phyloP scores from a whole-genome alignment of 2,329 filamentous ascomycete genomes.

The Claviceps purpurea region DNA sequence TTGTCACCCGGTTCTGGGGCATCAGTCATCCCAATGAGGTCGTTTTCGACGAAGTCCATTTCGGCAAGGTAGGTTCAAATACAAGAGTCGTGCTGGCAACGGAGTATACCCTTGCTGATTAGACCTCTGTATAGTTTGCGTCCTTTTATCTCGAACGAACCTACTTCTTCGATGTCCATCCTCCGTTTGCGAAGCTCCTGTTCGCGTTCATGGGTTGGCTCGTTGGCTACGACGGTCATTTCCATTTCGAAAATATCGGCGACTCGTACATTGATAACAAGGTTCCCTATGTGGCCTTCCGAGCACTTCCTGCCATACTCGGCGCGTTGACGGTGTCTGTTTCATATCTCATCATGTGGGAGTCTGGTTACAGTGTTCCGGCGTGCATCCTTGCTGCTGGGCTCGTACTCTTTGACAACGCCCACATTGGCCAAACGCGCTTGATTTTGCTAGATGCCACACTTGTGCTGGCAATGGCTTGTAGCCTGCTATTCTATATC shows the following conservation, averaged over 20 bases:
- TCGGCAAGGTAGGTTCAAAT: conserved; percentile 68
- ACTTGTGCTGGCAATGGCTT: conserved; percentile 88
- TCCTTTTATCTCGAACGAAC: conserved; percentile 85
- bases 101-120: background rate
- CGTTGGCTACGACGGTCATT: conserved; percentile 91
- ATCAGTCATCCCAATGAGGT: conserved; percentile 93
- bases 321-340: conserved; percentile 90
- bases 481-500: conserved; percentile 86
- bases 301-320: conserved; percentile 80
- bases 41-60: conserved; percentile 98
- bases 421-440: conserved; percentile 90
- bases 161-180: conserved; percentile 99
- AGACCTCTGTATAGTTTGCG: conserved; percentile 38
- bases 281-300: conserved; percentile 92
- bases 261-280: conserved; percentile 96
- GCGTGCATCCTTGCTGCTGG: conserved; percentile 78
- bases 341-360: conserved; percentile 97
- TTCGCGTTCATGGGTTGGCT: conserved; percentile 97
- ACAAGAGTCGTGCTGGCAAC: background rate
- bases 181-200: conserved; percentile 93
- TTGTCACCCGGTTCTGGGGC: conserved; percentile 88
- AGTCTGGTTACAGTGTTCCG: conserved; percentile 92
- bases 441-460: conserved; percentile 92
- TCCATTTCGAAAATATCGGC: conserved; percentile 98
- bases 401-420: conserved; percentile 89